Evolutionary conservation across 2,329 filamentous ascomycete genomes (phyloP).

Genomic region (Neonectria neomacrospora): DNA sequence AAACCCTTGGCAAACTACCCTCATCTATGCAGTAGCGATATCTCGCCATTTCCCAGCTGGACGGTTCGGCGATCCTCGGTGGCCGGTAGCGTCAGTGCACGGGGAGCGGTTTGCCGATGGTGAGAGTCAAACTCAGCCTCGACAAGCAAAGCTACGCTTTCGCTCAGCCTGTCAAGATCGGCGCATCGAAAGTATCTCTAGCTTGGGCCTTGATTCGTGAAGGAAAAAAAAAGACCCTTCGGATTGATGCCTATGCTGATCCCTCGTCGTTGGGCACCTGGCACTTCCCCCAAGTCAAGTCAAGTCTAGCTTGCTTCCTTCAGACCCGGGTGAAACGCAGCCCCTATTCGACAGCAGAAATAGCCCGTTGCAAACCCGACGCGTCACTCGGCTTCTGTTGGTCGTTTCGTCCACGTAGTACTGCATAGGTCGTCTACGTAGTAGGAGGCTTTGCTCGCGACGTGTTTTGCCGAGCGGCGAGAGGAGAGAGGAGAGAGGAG

Average conservation of each 20-base stretch:
- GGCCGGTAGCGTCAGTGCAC: neutral
- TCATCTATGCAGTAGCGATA: constrained; percentile 5
- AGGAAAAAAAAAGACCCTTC: neutral
- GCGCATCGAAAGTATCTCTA: neutral
- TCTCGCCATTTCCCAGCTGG: constrained; percentile 37
- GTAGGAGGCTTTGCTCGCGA: neutral
- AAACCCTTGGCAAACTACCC: neutral
- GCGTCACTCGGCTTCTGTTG: neutral
- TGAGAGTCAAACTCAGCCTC: neutral
- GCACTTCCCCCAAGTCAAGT: neutral
- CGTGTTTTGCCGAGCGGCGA: neutral
- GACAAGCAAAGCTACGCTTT: neutral
- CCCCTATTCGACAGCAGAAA: neutral
- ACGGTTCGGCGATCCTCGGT: constrained; percentile 28
- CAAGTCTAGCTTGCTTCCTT: neutral
- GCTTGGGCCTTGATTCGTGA: neutral
- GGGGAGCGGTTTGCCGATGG: neutral
- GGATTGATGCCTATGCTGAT: neutral
- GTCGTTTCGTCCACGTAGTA: neutral
- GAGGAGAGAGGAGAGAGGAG: neutral
- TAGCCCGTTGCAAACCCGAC: neutral
- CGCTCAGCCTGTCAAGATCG: neutral
- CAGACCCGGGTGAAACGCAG: neutral
- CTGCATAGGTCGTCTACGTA: neutral
- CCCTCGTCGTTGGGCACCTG: neutral